Base-by-base conservation (phyloP, 2,329 filamentous ascomycete genomes). In the Paracorniculantispora psalliotae region DNA sequence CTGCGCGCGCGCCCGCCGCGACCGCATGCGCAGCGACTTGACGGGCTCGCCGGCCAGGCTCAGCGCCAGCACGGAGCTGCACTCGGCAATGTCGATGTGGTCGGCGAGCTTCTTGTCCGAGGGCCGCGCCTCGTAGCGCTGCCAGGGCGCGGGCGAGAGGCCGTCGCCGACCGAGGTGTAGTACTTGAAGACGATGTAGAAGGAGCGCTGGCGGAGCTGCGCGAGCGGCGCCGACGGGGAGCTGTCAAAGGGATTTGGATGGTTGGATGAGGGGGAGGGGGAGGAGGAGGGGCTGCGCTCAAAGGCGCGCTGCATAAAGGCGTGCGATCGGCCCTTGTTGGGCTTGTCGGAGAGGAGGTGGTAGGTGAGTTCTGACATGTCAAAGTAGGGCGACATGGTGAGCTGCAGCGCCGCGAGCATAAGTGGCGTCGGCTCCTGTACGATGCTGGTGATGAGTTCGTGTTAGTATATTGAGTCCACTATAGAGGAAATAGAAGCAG, bases 171-270 rank as follows among this genome's bases (percentile, higher is more conserved):
- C 78, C 7, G 86, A 75, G 5, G 84, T 87, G 65, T 85, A 86
- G 67, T 86, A 87, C 63, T 87, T 85, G 67, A 87, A 86, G 44
- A 78, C 81, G 67, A 87, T 86, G 63, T 85, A 79, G 67, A 86
- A 85, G 8, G 79, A 81, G 7, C 80, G 74, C 63, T 83, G 83
- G 13, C 78, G 79, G 8, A 80, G 71, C 4, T 71, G 66, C 30
- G 78, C 72, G 28, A 79, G 73, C 2, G 47, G 2, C 5, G 47
- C 7, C 5, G 4, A 5, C 15, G 13, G 44, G 50, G 28, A 25
- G 55, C 12, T 6, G 30, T 33, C 30, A 33, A 33, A 33, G 44
- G 46, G 57, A 46, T 57, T 30, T 12, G 53, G 51, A 35, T n/a
- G 37, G n/a, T 13, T 26, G 17, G 58, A 47, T 2, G 60, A 21